Percentiles rank a stretch among this genome's conserved stretches.
Evolutionary conservation across 441 rosid genomes (phyloP).

Genomic region (Macaranga tanarius): DNA sequence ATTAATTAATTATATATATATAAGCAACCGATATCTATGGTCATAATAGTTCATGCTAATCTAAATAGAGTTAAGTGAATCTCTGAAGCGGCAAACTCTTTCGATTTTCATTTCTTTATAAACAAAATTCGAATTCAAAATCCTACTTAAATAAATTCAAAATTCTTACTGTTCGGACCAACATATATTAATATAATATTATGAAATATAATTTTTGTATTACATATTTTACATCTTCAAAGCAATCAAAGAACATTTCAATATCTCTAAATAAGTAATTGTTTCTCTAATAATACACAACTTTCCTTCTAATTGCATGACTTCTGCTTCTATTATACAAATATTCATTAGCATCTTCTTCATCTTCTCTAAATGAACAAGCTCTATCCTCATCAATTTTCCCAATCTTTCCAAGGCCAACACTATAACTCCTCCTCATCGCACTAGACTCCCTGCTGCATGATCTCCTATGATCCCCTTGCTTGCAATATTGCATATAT

Average conservation of each 20-base stretch:
- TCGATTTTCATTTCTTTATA: too few relatives aligned
- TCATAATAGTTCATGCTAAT: too few relatives aligned
- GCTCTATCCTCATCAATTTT: constrained; percentile 45
- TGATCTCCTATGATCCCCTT: background rate
- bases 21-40: too few relatives aligned
- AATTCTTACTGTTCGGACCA: too few relatives aligned
- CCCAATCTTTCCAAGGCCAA: constrained; percentile 47
- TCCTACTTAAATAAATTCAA: too few relatives aligned
- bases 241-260: background rate
- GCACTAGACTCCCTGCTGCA: background rate
- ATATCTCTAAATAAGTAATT: background rate
- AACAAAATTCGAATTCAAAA: too few relatives aligned
- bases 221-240: too few relatives aligned
- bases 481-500: background rate
- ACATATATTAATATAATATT: too few relatives aligned
- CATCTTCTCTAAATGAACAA: constrained; percentile 40
- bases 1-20: too few relatives aligned
- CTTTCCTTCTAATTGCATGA: background rate
- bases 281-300: background rate
- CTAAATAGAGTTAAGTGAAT: too few relatives aligned
- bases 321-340: constrained; percentile 4
- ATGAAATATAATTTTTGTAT: too few relatives aligned
- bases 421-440: constrained; percentile 37
- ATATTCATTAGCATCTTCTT: background rate
- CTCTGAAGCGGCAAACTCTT: too few relatives aligned